A percentile compares a stretch with the other conserved stretches of the same genome.
Conservation (phyloP, 2,329 filamentous ascomycete genomes). For the Pestalotiopsis sp. region DNA sequence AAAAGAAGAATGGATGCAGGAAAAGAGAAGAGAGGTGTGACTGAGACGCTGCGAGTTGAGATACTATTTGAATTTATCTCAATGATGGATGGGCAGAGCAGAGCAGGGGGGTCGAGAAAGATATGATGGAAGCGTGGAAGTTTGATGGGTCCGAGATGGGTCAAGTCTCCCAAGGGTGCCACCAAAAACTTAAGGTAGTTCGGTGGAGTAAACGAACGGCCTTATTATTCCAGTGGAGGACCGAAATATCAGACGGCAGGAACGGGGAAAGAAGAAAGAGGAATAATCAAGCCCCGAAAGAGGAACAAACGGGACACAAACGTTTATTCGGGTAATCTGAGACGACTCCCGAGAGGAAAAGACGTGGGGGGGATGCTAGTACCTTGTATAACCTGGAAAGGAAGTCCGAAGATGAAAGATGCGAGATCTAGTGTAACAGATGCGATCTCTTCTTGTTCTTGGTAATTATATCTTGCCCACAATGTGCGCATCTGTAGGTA, state of each 20-base stretch:
- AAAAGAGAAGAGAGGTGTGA: neutral
- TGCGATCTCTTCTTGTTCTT: too few relatives aligned
- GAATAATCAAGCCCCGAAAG: neutral
- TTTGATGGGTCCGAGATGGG: neutral
- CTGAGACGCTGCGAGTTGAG: neutral
- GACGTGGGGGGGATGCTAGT: too few relatives aligned
- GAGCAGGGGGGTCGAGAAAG: neutral
- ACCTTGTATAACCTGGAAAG: too few relatives aligned
- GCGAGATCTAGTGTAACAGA: too few relatives aligned
- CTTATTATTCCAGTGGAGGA: neutral
- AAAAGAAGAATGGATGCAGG: neutral
- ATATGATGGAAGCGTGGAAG: neutral
- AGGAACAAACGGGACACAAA: neutral
- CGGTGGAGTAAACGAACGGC: neutral
- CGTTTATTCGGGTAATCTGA: neutral
- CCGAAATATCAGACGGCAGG: neutral
- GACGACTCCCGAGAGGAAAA: neutral
- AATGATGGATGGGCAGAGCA: neutral
- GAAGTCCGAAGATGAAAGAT: too few relatives aligned
- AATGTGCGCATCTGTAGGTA: too few relatives aligned
- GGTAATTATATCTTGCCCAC: too few relatives aligned
- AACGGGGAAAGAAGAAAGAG: neutral
- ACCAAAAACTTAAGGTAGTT: neutral
- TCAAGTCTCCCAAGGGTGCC: neutral
- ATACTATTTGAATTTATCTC: neutral